Conservation (phyloP, 129 eudicot genomes). For the sunflower (Helianthus annuus) region DNA sequence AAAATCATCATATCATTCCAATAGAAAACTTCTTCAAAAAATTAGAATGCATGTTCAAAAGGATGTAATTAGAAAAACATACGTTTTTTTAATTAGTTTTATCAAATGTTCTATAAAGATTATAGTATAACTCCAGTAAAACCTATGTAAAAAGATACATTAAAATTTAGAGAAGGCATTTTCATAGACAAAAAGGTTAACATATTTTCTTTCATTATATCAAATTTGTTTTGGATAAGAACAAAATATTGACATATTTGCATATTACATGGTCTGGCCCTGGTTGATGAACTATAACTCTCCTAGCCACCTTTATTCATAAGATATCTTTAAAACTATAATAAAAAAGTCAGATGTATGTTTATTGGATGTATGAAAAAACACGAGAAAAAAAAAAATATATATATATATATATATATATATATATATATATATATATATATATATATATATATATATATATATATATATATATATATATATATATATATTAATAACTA, state of each 20-base stretch:
- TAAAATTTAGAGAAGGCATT: background rate
- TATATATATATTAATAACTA: too few species aligned
- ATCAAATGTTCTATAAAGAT: background rate
- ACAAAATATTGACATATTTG: background rate
- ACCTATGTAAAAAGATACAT: background rate
- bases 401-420: too few species aligned
- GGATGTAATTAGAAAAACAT: too few species aligned
- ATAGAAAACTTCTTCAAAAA: too few species aligned
- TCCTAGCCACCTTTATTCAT: conserved; percentile 9
- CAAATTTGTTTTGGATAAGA: conserved; percentile 9
- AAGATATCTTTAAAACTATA: background rate
- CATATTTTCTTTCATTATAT: background rate
- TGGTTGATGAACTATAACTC: conserved; percentile 22
- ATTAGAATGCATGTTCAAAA: too few species aligned
- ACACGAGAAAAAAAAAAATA: background rate
- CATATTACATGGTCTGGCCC: conserved; percentile 7
- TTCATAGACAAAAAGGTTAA: background rate
- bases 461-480: too few species aligned
- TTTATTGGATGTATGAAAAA: background rate
- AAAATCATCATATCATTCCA: too few species aligned
- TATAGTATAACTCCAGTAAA: background rate
- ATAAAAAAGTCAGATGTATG: background rate
- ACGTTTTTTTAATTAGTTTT: too few species aligned
- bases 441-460: too few species aligned
- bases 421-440: too few species aligned